Base-by-base conservation (phyloP, 192 early-diverging fungal species). In the Radiomyces spectabilis region DNA sequence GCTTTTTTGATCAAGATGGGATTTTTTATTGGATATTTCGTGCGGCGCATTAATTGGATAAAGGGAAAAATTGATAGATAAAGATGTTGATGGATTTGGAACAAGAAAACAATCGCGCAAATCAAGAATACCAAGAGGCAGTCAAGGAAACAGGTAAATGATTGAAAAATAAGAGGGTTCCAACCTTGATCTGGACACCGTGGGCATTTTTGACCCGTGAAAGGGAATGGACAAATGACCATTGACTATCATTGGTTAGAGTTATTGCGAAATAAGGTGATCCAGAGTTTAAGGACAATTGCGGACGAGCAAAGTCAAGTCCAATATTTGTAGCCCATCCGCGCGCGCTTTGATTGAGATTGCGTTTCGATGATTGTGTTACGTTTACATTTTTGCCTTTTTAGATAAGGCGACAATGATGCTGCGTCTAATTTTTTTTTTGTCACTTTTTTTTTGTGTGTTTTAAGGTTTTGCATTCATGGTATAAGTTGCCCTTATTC, bases 91-190 rank as follows among this genome's bases (percentile, higher is more conserved):
- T 63, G 32, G 18, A 47, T 16, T 52, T 78, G 4, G 76, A 71
- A 38, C 50, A 55, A 30, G 57, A 74, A 32, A 78, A 78, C 30
- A 63, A 55, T 19, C 2, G 47, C 0, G 76, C 69, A 13, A 72
- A 71, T 5, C 43, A 65, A 40, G 67, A 69, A 21, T 74, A 75
- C 46, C 61, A 70, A 40, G 55, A 48, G 10, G 76, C 69, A 2
- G 76, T 74, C 5, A 21, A 43, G 1, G 68, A 72, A 33, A 57
- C 71, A 5, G 67, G 71, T 61, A 44, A 56, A 40, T 15, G 15
- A 1, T 6, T 45, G 24, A 27, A 7, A 31, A 24, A 45, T 25
- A 35, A 13, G 33, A 13, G 33, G 33, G 13, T 5, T 5, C 13
- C 33, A 35, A n/a, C n/a, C n/a, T n/a, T n/a, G n/a, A n/a, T n/a